These are phyloP conservation scores for Datura wrightii DNA, from an alignment of 257 asterid species.

Conservation along the genomic window DNA sequence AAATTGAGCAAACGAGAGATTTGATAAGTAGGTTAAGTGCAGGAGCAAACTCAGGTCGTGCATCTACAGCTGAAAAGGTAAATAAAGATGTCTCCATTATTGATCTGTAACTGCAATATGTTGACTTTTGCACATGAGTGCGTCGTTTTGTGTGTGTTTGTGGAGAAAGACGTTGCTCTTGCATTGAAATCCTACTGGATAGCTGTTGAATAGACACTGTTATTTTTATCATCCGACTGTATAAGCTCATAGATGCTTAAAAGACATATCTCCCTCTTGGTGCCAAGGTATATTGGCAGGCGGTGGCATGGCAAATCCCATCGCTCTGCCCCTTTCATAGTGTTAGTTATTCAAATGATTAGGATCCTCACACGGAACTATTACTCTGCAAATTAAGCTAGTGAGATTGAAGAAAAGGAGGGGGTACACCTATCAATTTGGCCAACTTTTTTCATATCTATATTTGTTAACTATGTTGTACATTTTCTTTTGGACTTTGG, in stretches of 20 bases:
- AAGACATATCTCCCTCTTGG: neutral
- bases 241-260: neutral
- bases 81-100: neutral
- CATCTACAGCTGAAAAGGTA: conserved; percentile 99
- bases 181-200: neutral
- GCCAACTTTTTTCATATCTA: neutral
- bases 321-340: neutral
- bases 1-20: conserved; percentile 81
- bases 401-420: neutral
- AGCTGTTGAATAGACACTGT: neutral
- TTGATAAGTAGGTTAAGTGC: conserved; percentile 85
- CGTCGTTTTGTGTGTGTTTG: neutral
- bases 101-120: neutral
- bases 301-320: neutral
- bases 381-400: conserved; percentile 11
- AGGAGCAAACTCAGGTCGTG: conserved; percentile 98
- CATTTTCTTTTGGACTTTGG: neutral
- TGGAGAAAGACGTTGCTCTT: neutral
- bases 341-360: neutral
- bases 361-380: neutral
- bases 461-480: conserved; percentile 10
- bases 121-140: neutral
- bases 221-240: neutral
- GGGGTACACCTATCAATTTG: neutral
- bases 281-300: neutral